Conservation (phyloP, 1,139 yeast species). For the Suhomyces kunorum region DNA sequence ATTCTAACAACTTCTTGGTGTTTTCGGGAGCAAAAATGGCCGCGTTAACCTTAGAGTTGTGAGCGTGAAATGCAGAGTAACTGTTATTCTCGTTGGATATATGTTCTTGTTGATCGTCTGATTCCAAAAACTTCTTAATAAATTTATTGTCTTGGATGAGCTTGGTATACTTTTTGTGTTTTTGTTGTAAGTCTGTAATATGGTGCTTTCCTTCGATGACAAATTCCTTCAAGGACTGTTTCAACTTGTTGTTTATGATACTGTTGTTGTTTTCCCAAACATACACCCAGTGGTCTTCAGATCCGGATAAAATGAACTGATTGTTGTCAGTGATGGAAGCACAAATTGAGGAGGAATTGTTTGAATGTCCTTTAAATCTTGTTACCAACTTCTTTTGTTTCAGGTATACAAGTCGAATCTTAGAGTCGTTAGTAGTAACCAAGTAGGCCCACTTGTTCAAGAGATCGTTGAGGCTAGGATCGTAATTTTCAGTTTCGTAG, state of each 20-base stretch:
- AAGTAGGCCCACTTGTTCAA: constrained; percentile 42
- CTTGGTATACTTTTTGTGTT: constrained; percentile 36
- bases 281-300: constrained; percentile 72
- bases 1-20: constrained; percentile 63
- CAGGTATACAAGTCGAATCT: constrained; percentile 64
- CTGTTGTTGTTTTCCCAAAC: constrained; percentile 60
- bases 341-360: constrained; percentile 67
- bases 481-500: constrained; percentile 24
- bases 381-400: constrained; percentile 59
- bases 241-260: constrained; percentile 41
- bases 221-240: constrained; percentile 37
- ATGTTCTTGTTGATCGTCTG: constrained; percentile 25
- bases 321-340: constrained; percentile 65
- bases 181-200: constrained; percentile 31
- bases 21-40: constrained; percentile 80
- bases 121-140: constrained; percentile 31
- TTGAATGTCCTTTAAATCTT: constrained; percentile 72
- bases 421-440: constrained; percentile 79
- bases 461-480: constrained; percentile 15
- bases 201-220: constrained; percentile 40
- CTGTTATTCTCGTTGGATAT: constrained; percentile 51
- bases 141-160: constrained; percentile 37
- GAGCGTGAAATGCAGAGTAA: constrained; percentile 75
- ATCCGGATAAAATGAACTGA: constrained; percentile 54
- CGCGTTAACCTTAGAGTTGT: constrained; percentile 68